Percentiles rank a stretch among this genome's conserved stretches.
These are phyloP conservation scores for Przewalskia tangutica DNA, from an alignment of 257 asterid species.

Conservation along the genomic window DNA sequence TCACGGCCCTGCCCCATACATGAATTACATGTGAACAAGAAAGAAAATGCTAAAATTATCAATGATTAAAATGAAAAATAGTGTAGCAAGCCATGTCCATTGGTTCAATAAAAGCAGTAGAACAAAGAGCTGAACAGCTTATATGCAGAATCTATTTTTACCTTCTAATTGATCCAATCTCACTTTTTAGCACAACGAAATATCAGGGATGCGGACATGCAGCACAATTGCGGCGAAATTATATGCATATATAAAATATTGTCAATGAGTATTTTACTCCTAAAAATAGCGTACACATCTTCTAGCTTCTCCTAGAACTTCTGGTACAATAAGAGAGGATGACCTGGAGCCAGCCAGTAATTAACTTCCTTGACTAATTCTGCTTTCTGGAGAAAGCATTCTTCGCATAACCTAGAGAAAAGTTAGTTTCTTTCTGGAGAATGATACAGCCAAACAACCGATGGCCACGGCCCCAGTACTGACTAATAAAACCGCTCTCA, in stretches of 20 bases:
- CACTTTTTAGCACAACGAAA: background rate
- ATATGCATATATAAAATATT: background rate
- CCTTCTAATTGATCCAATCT: background rate
- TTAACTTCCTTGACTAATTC: background rate
- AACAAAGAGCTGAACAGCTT: background rate
- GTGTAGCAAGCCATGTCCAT: background rate
- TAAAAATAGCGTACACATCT: background rate
- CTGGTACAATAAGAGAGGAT: background rate
- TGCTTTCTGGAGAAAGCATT: background rate
- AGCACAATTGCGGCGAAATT: background rate
- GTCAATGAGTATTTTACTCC: background rate
- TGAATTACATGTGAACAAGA: background rate
- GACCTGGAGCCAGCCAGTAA: background rate
- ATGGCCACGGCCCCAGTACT: constrained; percentile 47
- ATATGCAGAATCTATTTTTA: background rate
- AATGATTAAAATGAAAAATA: background rate
- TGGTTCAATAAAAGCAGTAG: background rate
- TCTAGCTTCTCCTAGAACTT: background rate
- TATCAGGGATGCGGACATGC: background rate
- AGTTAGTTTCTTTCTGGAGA: constrained; percentile 15
- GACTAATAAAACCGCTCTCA: constrained; percentile 23
- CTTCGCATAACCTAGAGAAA: background rate
- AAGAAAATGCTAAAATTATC: background rate
- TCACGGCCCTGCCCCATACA: background rate
- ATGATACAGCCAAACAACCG: constrained; percentile 41